phyloP scores from a whole-genome alignment of 495 filamentous ascomycete genomes.

The Penicillium tannophilum region DNA sequence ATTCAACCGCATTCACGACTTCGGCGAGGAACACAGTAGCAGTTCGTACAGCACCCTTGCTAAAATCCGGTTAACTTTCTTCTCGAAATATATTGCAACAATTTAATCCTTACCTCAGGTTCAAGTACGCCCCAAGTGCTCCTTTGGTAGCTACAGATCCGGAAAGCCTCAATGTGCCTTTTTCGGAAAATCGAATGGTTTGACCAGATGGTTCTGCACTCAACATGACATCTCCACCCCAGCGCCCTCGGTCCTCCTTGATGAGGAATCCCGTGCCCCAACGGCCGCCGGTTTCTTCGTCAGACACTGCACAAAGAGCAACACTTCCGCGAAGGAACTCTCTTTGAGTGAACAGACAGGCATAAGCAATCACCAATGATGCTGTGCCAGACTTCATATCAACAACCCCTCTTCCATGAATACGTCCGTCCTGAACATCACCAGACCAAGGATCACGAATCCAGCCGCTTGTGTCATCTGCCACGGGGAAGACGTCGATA shows the following conservation, averaged over 20 bases:
- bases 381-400: constrained; percentile 15
- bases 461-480: constrained; percentile 3
- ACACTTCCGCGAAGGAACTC: constrained; percentile 11
- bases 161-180: constrained; percentile 10
- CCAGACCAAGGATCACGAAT: constrained; percentile 14
- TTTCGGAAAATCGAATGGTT: constrained; percentile 13
- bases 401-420: constrained; percentile 13
- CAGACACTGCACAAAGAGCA: constrained; percentile 13
- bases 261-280: constrained; percentile 11
- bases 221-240: constrained; percentile 15
- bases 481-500: constrained; percentile 15
- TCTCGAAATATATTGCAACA: not conserved
- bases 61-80: not conserved
- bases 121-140: constrained; percentile 11
- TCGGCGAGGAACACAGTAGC: constrained; percentile 2
- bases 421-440: constrained; percentile 4
- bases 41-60: constrained; percentile 12
- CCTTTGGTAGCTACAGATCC: constrained; percentile 6
- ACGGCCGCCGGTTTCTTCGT: constrained; percentile 12
- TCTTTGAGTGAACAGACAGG: constrained; percentile 4
- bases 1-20: constrained; percentile 8
- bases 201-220: constrained; percentile 12
- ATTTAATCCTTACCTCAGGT: constrained; percentile 8
- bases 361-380: constrained; percentile 10
- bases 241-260: constrained; percentile 2